These are phyloP conservation scores for Fusarium incarnatum DNA, from an alignment of 2,329 filamentous ascomycete species.

Conservation along the genomic window DNA sequence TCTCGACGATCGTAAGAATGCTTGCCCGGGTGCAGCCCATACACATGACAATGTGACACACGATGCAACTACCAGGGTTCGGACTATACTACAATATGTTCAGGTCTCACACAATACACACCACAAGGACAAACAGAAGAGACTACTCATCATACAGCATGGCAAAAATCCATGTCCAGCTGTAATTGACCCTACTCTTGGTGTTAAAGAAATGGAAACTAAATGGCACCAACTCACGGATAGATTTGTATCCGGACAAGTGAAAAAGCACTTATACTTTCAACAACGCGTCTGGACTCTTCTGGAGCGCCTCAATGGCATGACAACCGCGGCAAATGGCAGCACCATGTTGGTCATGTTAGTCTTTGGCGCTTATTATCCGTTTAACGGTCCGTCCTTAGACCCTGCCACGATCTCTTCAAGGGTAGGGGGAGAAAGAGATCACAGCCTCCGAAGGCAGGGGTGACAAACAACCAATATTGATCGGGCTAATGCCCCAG, in stretches of 20 bases:
- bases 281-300: slow-evolving; percentile 34
- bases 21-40: neutral
- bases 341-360: slow-evolving; percentile 31
- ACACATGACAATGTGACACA: neutral
- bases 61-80: too few relatives aligned
- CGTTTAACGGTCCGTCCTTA: neutral
- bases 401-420: neutral
- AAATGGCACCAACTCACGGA: slow-evolving; percentile 10
- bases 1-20: neutral
- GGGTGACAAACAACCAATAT: neutral
- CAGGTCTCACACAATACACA: neutral
- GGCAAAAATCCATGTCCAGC: slow-evolving; percentile 16
- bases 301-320: slow-evolving; percentile 37
- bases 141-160: neutral
- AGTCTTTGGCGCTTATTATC: slow-evolving; percentile 7
- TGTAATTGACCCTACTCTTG: slow-evolving; percentile 11
- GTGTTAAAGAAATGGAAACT: neutral
- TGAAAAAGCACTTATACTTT: slow-evolving; percentile 9
- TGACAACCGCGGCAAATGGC: slow-evolving; percentile 34
- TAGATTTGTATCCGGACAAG: slow-evolving; percentile 17
- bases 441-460: neutral
- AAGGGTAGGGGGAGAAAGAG: neutral
- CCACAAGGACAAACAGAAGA: neutral
- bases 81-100: neutral
- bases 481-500: neutral